Evolutionary conservation across 1,284 basidiomycete genomes (phyloP).

Genomic region (Leccinum huronense): DNA sequence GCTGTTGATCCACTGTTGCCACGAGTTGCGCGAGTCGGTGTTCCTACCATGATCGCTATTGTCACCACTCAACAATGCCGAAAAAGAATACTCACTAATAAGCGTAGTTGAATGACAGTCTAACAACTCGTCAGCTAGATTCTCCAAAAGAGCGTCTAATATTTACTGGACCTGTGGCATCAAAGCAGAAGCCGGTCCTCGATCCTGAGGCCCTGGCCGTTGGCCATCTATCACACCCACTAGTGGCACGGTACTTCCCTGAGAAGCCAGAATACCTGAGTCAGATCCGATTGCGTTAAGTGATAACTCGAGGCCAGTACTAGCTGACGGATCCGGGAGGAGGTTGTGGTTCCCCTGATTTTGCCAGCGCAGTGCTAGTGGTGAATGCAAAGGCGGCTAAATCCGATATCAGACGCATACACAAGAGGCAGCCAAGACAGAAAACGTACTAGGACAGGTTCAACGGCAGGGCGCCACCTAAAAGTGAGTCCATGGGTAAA

Average conservation of each 20-base stretch:
- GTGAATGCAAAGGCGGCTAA: constrained; percentile 26
- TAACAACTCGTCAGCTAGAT: constrained; percentile 25
- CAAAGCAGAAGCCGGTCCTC: constrained; percentile 34
- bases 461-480: constrained; percentile 18
- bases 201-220: constrained; percentile 18
- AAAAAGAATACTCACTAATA: not conserved
- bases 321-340: constrained; percentile 24
- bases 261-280: constrained; percentile 6
- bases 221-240: constrained; percentile 21
- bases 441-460: constrained; percentile 23
- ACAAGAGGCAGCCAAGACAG: not conserved
- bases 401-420: constrained; percentile 7
- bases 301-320: constrained; percentile 24
- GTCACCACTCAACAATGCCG: not conserved
- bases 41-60: constrained; percentile 47
- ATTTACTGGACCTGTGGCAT: constrained; percentile 32
- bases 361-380: constrained; percentile 27
- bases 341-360: constrained; percentile 17
- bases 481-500: too few species aligned
- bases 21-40: constrained; percentile 66
- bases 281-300: not conserved
- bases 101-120: constrained; percentile 52
- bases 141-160: constrained; percentile 7
- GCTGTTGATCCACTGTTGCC: constrained; percentile 69
- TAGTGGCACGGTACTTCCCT: constrained; percentile 27